Conservation (phyloP, 2,329 filamentous ascomycete species). For the Immersiporthe knoxdaviesiana region DNA sequence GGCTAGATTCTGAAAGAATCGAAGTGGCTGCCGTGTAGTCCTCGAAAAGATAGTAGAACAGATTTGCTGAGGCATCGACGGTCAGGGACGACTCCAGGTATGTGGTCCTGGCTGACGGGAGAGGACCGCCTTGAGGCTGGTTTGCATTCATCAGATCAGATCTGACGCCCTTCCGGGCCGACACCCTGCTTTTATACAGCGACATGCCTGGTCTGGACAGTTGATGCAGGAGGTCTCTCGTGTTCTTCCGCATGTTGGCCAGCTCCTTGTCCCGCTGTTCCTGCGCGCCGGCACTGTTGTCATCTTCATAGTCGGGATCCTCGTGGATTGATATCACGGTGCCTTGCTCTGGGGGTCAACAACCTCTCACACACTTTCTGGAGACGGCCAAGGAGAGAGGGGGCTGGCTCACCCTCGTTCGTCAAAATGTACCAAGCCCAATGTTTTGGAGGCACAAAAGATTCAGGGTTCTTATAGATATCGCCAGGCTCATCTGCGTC, state of each 20-base stretch:
- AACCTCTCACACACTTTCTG: constrained; percentile 20
- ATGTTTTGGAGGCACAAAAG: constrained; percentile 45
- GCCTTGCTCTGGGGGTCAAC: constrained; percentile 46
- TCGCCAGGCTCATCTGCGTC: neutral
- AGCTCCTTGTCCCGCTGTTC: constrained; percentile 38
- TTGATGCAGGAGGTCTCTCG: constrained; percentile 43
- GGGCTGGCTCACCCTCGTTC: constrained; percentile 57
- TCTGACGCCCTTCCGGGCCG: constrained; percentile 47
- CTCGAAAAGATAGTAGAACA: constrained; percentile 71
- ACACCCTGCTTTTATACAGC: constrained; percentile 43
- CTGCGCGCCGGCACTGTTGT: constrained; percentile 31
- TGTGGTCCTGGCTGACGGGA: constrained; percentile 14
- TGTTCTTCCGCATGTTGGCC: constrained; percentile 44
- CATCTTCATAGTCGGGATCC: constrained; percentile 44
- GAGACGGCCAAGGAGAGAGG: neutral
- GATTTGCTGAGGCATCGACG: constrained; percentile 58
- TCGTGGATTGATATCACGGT: constrained; percentile 75
- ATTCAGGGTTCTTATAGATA: constrained; percentile 20
- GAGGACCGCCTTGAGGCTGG: constrained; percentile 1
- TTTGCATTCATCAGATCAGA: constrained; percentile 33
- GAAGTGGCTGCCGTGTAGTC: constrained; percentile 65
- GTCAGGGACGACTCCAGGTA: constrained; percentile 36
- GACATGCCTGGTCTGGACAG: constrained; percentile 44
- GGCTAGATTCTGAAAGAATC: constrained; percentile 52
- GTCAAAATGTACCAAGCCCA: constrained; percentile 76